Conservation (phyloP, 2,329 filamentous ascomycete genomes). For the Fusarium mexicanum region DNA sequence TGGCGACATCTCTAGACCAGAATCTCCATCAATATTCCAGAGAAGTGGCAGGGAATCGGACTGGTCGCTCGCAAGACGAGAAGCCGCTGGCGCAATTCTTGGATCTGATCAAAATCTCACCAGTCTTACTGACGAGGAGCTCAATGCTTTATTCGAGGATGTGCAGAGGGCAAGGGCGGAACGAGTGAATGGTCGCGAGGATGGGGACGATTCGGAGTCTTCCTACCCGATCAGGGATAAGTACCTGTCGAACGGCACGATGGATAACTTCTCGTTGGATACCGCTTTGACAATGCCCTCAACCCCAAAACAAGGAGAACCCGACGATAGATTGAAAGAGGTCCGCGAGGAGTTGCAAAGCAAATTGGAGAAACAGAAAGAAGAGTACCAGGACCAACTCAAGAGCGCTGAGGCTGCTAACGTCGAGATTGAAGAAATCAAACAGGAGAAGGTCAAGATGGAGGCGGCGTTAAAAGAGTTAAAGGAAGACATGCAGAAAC, state of each 20-base stretch:
- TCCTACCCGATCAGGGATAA: constrained; percentile 93
- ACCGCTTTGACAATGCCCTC: constrained; percentile 94
- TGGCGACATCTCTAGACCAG: constrained; percentile 75
- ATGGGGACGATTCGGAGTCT: constrained; percentile 90
- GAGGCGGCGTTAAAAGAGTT: constrained; percentile 80
- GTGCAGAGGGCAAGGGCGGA: constrained; percentile 87
- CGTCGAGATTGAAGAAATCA: constrained; percentile 84
- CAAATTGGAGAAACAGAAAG: constrained; percentile 84
- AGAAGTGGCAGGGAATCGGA: constrained; percentile 82
- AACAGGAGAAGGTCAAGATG: constrained; percentile 85
- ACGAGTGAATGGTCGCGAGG: constrained; percentile 76
- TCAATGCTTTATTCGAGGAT: constrained; percentile 93
- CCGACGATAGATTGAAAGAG: constrained; percentile 78
- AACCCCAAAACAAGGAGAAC: constrained; percentile 81
- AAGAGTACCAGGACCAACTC: constrained; percentile 81
- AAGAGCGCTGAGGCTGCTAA: constrained; percentile 78
- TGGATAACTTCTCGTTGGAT: constrained; percentile 96
- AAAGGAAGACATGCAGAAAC: constrained; percentile 89
- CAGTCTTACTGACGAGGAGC: constrained; percentile 89
- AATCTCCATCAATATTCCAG: constrained; percentile 77
- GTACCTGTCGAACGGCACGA: constrained; percentile 91
- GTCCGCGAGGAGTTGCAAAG: constrained; percentile 84
- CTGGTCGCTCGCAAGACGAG: constrained; percentile 91
- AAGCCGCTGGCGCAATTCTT: constrained; percentile 90
- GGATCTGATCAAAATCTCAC: constrained; percentile 92